Evolutionary conservation across 345 rosid genomes (phyloP).

Genomic region (Garcia nutans): DNA sequence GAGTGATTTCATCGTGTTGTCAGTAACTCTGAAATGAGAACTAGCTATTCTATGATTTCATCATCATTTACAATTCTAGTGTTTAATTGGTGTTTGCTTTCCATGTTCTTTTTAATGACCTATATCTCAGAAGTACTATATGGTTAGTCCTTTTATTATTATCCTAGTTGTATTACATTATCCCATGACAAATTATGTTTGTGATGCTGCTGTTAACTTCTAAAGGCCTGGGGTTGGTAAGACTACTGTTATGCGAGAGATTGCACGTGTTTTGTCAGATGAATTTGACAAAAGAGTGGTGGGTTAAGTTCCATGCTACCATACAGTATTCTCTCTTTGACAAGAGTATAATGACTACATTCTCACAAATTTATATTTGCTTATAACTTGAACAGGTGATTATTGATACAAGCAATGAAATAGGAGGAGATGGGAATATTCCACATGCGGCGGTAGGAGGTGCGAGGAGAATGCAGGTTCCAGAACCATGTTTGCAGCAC

Average conservation of each 20-base stretch:
- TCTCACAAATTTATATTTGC: neutral
- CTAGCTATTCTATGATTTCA: neutral
- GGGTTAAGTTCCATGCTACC: conserved; percentile 15
- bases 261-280: conserved; percentile 62
- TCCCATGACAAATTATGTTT: neutral
- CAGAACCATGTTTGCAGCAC: conserved; percentile 60
- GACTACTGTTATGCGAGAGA: conserved; percentile 67
- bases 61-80: neutral
- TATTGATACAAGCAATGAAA: conserved; percentile 74
- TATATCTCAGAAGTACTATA: neutral
- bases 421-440: conserved; percentile 75
- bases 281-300: conserved; percentile 68
- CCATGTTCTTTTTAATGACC: neutral
- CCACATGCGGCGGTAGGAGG: conserved; percentile 75
- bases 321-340: neutral
- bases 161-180: neutral
- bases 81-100: neutral
- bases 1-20: neutral
- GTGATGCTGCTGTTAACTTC: neutral
- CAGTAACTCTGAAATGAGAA: neutral
- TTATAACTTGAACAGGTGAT: conserved; percentile 42
- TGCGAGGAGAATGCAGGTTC: conserved; percentile 79
- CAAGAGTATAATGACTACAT: neutral
- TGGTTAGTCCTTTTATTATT: neutral
- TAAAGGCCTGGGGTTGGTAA: conserved; percentile 72